Evolutionary conservation across 345 rosid species (phyloP).

Genomic region (Anastatica hierochuntica): DNA sequence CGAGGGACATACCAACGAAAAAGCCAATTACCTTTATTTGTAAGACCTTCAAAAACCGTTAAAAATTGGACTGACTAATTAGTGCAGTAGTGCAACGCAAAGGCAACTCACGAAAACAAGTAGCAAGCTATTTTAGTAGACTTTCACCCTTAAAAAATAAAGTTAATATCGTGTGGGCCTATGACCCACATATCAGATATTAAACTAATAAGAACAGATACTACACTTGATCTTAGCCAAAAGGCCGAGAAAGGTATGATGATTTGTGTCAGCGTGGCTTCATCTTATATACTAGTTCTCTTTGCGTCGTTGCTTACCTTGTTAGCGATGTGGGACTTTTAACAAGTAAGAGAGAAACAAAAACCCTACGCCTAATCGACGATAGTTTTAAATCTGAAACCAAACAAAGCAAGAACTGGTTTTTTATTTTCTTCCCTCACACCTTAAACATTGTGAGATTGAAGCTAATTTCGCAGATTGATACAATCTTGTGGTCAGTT

Average conservation of each 20-base stretch:
- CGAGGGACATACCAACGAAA: no score
- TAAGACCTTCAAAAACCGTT: no score
- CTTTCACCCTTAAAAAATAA: constrained; percentile 2
- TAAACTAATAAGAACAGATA: constrained; percentile 59
- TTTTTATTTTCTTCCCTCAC: neutral
- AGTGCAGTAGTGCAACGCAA: neutral
- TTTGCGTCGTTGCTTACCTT: neutral
- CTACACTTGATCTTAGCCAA: constrained; percentile 68
- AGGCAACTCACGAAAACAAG: neutral
- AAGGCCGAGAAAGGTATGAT: constrained; percentile 61
- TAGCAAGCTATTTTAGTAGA: neutral
- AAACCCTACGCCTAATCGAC: neutral
- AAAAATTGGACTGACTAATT: neutral
- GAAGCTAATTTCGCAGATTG: neutral
- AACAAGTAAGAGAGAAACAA: neutral
- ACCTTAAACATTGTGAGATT: neutral
- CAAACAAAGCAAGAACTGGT: neutral
- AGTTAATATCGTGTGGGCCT: constrained; percentile 25
- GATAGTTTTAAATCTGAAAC: neutral
- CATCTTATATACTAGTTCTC: neutral
- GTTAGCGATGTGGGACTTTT: neutral
- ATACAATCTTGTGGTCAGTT: constrained; percentile 9
- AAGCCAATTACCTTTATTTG: no score
- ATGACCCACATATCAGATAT: constrained; percentile 45
- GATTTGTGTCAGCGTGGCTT: neutral